These are phyloP conservation scores for Lachancea sp. DNA, from an alignment of 805 yeast species.

Conservation along the genomic window DNA sequence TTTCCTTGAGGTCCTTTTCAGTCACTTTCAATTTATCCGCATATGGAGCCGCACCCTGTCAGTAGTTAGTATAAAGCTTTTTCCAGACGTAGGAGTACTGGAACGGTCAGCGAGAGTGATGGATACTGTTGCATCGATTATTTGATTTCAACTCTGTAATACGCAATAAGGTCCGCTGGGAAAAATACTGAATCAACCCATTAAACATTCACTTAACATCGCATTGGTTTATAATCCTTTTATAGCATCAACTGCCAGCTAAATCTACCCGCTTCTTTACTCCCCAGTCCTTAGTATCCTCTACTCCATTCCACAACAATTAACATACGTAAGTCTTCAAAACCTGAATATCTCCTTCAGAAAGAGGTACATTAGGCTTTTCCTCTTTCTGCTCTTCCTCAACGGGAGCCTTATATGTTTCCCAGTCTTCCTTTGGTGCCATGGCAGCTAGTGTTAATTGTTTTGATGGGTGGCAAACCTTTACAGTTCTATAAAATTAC, in stretches of 20 bases:
- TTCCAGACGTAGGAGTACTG: neutral
- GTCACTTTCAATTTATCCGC: conserved; percentile 71
- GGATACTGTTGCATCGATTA: too few relatives aligned
- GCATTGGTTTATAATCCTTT: too few relatives aligned
- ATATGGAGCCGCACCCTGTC: conserved; percentile 88
- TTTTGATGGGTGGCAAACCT: conserved; percentile 17
- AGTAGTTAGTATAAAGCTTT: conserved; percentile 11
- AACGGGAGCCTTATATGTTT: conserved; percentile 84
- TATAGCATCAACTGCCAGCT: too few relatives aligned
- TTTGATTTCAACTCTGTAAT: too few relatives aligned
- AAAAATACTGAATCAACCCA: neutral
- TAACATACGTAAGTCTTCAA: conserved; percentile 68
- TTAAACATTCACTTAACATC: neutral
- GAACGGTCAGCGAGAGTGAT: too few relatives aligned
- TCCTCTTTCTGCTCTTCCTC: conserved; percentile 57
- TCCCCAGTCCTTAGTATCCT: neutral
- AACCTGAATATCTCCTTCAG: conserved; percentile 97
- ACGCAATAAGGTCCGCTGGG: too few relatives aligned
- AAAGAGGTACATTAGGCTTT: conserved; percentile 74
- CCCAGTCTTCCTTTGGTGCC: conserved; percentile 99
- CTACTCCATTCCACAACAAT: neutral
- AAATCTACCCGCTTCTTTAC: conserved; percentile 1
- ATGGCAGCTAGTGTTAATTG: conserved; percentile 33
- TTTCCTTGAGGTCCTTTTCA: conserved; percentile 78
- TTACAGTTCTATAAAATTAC: neutral